These are phyloP conservation scores for Cordyceps sp. DNA, from an alignment of 2,329 filamentous ascomycete genomes.

Conservation along the genomic window DNA sequence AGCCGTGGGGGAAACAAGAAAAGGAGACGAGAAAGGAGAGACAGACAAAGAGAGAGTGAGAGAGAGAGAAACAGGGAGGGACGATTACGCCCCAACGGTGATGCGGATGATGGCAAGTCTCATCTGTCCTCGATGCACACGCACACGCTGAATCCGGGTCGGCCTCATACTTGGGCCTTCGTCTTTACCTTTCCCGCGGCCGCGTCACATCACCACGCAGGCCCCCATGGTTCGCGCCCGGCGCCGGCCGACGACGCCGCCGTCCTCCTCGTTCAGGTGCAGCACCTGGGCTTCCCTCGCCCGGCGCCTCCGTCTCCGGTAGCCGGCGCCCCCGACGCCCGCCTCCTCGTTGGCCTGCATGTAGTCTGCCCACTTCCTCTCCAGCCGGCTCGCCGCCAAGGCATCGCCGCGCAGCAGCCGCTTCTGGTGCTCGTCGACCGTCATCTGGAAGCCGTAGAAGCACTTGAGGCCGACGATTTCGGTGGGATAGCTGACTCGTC, in stretches of 20 bases:
- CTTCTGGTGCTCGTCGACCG: slow-evolving; percentile 84
- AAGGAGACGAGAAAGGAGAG: no score
- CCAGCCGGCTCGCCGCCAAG: slow-evolving; percentile 56
- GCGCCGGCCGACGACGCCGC: slow-evolving; percentile 36
- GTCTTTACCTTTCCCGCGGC: not conserved
- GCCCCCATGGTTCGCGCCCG: slow-evolving; percentile 46
- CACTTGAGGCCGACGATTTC: slow-evolving; percentile 80
- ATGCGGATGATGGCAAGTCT: no score
- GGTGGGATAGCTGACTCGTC: slow-evolving; percentile 42
- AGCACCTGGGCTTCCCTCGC: slow-evolving; percentile 68
- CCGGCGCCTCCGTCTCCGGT: slow-evolving; percentile 54
- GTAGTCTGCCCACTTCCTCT: slow-evolving; percentile 83
- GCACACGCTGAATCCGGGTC: no score
- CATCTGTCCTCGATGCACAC: no score
- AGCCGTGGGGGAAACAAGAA: no score
- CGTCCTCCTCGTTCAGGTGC: slow-evolving; percentile 69
- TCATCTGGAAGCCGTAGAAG: slow-evolving; percentile 91
- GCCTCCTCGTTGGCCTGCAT: slow-evolving; percentile 88
- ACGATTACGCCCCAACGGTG: no score
- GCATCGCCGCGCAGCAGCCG: slow-evolving; percentile 67
- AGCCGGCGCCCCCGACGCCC: slow-evolving; percentile 46
- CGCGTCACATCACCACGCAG: slow-evolving; percentile 49
- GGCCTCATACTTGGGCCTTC: no score
- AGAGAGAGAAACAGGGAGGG: no score
- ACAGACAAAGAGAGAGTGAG: no score